These are phyloP conservation scores for Artemisia princeps DNA, from an alignment of 140 eudicot species.

Conservation along the genomic window DNA sequence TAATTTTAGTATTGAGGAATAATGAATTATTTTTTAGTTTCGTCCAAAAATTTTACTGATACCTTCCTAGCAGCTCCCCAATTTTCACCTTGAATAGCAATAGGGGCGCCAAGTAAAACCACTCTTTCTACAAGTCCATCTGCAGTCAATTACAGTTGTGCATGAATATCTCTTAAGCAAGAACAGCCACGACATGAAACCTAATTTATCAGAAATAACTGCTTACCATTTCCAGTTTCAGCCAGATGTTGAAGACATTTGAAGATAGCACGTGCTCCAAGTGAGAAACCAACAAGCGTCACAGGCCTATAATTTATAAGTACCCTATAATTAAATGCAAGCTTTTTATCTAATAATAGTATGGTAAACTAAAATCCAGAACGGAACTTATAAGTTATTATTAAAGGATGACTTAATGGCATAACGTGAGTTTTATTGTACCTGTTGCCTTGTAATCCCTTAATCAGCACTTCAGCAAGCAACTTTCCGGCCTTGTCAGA, in stretches of 20 bases:
- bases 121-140: conserved; percentile 90
- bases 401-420: not conserved
- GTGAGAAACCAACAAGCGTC: conserved; percentile 88
- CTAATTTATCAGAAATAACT: conserved; percentile 7
- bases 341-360: not conserved
- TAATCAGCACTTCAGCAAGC: conserved; percentile 81
- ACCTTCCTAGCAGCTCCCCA: conserved; percentile 95
- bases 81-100: conserved; percentile 72
- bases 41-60: not conserved
- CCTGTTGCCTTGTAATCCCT: conserved; percentile 96
- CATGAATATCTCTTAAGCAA: conserved; percentile 20
- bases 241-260: conserved; percentile 82
- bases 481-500: conserved; percentile 95
- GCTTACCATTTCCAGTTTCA: conserved; percentile 61
- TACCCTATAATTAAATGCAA: conserved; percentile 1
- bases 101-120: conserved; percentile 90
- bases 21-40: too few species aligned
- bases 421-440: conserved; percentile 11
- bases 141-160: conserved; percentile 27
- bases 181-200: conserved; percentile 9
- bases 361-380: conserved; percentile 1
- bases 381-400: not conserved
- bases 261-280: conserved; percentile 91
- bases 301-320: conserved; percentile 67
- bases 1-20: too few species aligned